These are phyloP conservation scores for Sphagnum contortum DNA, from an alignment of 225 moss, liverwort and hornwort species.

Conservation along the genomic window DNA sequence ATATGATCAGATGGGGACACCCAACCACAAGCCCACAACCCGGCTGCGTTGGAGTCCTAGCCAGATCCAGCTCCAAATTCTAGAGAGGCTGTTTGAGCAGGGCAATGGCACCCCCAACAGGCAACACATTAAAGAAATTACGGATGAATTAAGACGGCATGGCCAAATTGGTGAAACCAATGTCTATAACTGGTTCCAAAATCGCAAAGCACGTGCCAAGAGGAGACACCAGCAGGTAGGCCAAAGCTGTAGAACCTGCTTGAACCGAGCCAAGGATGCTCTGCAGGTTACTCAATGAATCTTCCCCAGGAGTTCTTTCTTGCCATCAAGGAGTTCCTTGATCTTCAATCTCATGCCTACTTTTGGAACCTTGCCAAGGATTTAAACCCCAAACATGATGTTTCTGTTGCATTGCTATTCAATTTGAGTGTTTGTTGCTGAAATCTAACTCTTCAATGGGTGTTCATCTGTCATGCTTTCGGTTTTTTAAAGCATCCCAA, in stretches of 20 bases:
- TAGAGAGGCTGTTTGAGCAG: conserved; percentile 76
- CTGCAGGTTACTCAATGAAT: neutral
- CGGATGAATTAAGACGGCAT: conserved; percentile 58
- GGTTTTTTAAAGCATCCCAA: too few relatives aligned
- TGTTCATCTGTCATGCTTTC: neutral
- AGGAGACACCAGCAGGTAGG: conserved; percentile 47
- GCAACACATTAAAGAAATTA: conserved; percentile 65
- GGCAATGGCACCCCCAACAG: conserved; percentile 75
- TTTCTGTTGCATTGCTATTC: too few relatives aligned
- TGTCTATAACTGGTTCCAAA: conserved; percentile 98
- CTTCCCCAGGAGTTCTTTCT: neutral
- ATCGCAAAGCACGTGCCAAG: conserved; percentile 85
- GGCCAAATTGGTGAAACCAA: conserved; percentile 81
- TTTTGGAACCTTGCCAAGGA: too few relatives aligned
- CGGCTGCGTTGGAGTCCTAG: conserved; percentile 82
- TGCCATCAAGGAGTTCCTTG: neutral
- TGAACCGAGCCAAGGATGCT: neutral
- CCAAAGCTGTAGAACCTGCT: neutral
- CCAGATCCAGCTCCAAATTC: conserved; percentile 69
- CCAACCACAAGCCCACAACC: conserved; percentile 37
- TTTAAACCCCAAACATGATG: too few relatives aligned
- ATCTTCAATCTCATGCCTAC: too few relatives aligned
- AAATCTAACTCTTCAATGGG: neutral
- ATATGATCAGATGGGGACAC: conserved; percentile 34
- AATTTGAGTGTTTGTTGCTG: neutral